A percentile compares a stretch with the other conserved stretches of the same genome.
Evolutionary conservation across 2,329 filamentous ascomycete genomes (phyloP).

Genomic region (Fusarium sp.): DNA sequence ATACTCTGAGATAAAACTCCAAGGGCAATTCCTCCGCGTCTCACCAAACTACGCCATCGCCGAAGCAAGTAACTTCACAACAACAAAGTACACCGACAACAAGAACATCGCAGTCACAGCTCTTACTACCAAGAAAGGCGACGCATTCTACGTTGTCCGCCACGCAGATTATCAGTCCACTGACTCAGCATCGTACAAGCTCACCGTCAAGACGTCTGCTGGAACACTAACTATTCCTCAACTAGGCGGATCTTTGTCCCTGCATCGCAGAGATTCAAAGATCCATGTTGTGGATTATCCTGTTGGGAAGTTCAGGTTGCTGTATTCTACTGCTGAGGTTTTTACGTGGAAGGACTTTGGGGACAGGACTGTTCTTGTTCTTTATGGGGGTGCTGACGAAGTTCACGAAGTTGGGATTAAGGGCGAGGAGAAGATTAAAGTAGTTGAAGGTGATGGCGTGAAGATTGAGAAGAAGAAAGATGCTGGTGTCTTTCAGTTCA

Average conservation of each 20-base stretch:
- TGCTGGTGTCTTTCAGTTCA: conserved; percentile 50
- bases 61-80: conserved; percentile 62
- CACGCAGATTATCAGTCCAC: conserved; percentile 74
- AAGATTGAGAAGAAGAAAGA: conserved; percentile 36
- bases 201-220: conserved; percentile 71
- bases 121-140: conserved; percentile 63
- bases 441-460: conserved; percentile 48
- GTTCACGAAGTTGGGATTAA: conserved; percentile 71
- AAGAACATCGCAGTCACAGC: conserved; percentile 70
- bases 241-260: conserved; percentile 65
- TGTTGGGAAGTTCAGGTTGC: conserved; percentile 67
- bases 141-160: conserved; percentile 74
- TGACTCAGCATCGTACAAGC: conserved; percentile 69
- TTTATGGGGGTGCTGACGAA: conserved; percentile 74
- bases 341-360: conserved; percentile 76
- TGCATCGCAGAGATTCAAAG: conserved; percentile 75
- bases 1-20: conserved; percentile 82
- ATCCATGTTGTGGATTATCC: conserved; percentile 76
- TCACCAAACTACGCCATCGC: conserved; percentile 77
- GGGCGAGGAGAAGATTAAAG: conserved; percentile 27
- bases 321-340: conserved; percentile 78
- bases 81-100: conserved; percentile 65
- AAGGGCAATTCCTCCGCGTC: conserved; percentile 79
- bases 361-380: conserved; percentile 68
- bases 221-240: conserved; percentile 67